These are phyloP conservation scores for Podaxis pistillaris DNA, from an alignment of 768 basidiomycete genomes.

Conservation along the genomic window DNA sequence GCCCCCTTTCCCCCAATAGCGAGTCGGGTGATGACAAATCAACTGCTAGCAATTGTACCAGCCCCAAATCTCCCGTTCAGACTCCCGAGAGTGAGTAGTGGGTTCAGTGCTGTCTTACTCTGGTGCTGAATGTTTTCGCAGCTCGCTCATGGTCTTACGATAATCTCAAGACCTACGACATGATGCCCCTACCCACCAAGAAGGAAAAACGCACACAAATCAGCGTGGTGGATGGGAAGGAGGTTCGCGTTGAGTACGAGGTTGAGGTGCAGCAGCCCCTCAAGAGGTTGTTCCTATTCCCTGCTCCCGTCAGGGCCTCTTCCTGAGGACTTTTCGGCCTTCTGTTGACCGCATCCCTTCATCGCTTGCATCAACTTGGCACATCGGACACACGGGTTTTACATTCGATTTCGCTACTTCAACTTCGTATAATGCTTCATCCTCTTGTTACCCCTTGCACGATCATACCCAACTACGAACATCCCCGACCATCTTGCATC, in stretches of 20 bases:
- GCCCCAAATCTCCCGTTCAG: constrained; percentile 21
- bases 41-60: constrained; percentile 21
- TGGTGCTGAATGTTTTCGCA: constrained; percentile 24
- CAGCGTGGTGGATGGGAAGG: constrained; percentile 47
- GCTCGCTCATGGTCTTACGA: constrained; percentile 79
- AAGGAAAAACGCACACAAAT: constrained; percentile 57
- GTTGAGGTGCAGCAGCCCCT: constrained; percentile 54
- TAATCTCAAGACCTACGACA: constrained; percentile 65
- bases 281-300: constrained; percentile 73
- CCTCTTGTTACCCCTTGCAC: constrained; percentile 2
- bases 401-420: neutral
- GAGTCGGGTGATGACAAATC: constrained; percentile 30
- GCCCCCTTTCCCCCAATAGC: constrained; percentile 32
- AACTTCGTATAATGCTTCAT: neutral
- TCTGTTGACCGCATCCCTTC: neutral
- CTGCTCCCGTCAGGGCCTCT: constrained; percentile 25
- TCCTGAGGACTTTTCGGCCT: neutral
- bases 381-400: constrained; percentile 7
- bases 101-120: neutral
- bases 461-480: constrained; percentile 6
- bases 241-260: constrained; percentile 48
- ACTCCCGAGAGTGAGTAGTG: constrained; percentile 50
- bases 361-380: neutral
- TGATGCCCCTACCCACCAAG: constrained; percentile 55
- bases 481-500: neutral